Evolutionary conservation across 2,329 filamentous ascomycete species (phyloP).

Genomic region (Alternaria consortialis): DNA sequence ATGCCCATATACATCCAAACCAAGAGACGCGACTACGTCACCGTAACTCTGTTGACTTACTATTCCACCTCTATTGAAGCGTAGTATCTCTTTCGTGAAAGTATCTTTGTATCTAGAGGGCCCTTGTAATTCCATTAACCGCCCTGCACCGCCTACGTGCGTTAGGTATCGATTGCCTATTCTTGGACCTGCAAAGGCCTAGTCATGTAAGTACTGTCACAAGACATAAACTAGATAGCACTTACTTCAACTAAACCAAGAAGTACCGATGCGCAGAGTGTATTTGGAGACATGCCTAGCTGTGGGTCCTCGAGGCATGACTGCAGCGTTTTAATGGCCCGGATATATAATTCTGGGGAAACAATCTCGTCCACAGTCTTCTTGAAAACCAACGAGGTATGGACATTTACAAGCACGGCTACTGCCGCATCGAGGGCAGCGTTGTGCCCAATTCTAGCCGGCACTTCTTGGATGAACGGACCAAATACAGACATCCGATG

Average conservation of each 20-base stretch:
- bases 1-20: not conserved
- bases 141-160: conserved; percentile 46
- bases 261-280: conserved; percentile 45
- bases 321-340: conserved; percentile 44
- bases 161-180: conserved; percentile 43
- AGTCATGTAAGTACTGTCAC: not conserved
- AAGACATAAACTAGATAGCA: not conserved
- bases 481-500: conserved; percentile 45
- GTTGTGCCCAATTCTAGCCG: conserved; percentile 42
- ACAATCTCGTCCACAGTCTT: conserved; percentile 34
- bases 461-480: conserved; percentile 43
- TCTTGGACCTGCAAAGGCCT: conserved; percentile 46
- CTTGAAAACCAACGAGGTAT: conserved; percentile 37
- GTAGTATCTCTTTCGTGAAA: conserved; percentile 44
- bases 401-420: conserved; percentile 40
- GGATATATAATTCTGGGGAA: conserved; percentile 39
- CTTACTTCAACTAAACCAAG: conserved; percentile 45
- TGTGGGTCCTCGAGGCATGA: conserved; percentile 37
- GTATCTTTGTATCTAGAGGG: conserved; percentile 35
- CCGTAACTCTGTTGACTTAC: conserved; percentile 25
- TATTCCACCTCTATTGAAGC: conserved; percentile 44
- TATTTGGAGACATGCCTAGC: conserved; percentile 45
- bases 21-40: not conserved
- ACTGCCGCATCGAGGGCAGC: conserved; percentile 45
- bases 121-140: conserved; percentile 46